Percentiles rank a stretch among this genome's conserved stretches.
Conservation (phyloP, 2,329 filamentous ascomycete genomes). For the Colletotrichum siamense region DNA sequence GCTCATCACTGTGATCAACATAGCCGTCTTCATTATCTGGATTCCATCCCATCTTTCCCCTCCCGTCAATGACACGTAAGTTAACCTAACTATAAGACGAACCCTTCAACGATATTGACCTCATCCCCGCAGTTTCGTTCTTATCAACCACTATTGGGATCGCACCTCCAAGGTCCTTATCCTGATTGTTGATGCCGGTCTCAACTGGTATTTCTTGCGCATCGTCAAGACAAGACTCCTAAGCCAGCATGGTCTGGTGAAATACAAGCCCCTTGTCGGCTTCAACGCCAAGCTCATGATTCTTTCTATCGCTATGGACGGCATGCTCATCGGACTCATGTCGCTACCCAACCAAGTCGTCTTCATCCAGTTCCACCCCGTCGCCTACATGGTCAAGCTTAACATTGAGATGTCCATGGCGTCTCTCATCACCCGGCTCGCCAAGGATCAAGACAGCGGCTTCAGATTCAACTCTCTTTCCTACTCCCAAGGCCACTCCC, state of each 20-base stretch:
- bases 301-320: slow-evolving; percentile 56
- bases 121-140: slow-evolving; percentile 32
- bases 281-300: slow-evolving; percentile 57
- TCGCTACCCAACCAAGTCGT: slow-evolving; percentile 36
- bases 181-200: slow-evolving; percentile 50
- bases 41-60: slow-evolving; percentile 51
- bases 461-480: slow-evolving; percentile 13
- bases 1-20: slow-evolving; percentile 54
- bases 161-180: slow-evolving; percentile 58
- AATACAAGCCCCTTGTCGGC: slow-evolving; percentile 53
- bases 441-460: slow-evolving; percentile 11
- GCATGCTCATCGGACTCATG: slow-evolving; percentile 38
- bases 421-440: slow-evolving; percentile 48
- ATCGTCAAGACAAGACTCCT: slow-evolving; percentile 52
- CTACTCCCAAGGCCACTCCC: neutral
- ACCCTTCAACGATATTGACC: neutral
- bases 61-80: slow-evolving; percentile 40
- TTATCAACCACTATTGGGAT: slow-evolving; percentile 58
- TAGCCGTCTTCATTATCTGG: slow-evolving; percentile 59
- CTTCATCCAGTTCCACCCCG: slow-evolving; percentile 57
- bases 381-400: slow-evolving; percentile 59
- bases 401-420: slow-evolving; percentile 62
- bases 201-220: slow-evolving; percentile 60
- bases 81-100: neutral
- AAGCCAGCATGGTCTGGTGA: slow-evolving; percentile 50